These are phyloP conservation scores for Onygenales sp. DNA, from an alignment of 2,329 filamentous ascomycete species.

Conservation along the genomic window DNA sequence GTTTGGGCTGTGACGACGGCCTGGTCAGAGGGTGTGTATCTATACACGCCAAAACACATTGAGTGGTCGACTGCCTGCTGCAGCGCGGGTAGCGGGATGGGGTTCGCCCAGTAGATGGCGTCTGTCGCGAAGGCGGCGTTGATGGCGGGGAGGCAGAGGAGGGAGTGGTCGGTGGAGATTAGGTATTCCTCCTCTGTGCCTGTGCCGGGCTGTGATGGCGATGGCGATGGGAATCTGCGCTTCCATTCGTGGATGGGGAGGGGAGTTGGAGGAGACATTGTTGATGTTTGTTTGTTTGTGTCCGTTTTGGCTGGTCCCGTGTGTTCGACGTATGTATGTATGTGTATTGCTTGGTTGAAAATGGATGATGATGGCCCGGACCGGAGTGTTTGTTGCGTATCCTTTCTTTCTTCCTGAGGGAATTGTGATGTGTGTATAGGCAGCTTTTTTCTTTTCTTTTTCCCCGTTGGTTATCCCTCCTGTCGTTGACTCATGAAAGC, in stretches of 20 bases:
- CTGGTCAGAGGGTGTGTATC: constrained; percentile 4
- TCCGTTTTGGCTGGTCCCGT: background rate
- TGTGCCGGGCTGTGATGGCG: background rate
- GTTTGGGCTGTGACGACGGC: background rate
- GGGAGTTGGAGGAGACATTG: background rate
- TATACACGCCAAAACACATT: constrained; percentile 52
- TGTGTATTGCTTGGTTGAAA: no score
- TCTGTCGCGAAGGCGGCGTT: constrained; percentile 49
- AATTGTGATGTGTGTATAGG: no score
- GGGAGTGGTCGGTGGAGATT: constrained; percentile 51
- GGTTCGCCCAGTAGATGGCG: constrained; percentile 52
- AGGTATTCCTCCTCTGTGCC: constrained; percentile 38
- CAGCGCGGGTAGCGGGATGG: constrained; percentile 41
- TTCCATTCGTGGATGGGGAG: background rate
- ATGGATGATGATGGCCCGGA: no score
- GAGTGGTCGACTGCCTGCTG: constrained; percentile 48
- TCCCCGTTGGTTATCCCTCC: no score
- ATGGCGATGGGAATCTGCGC: background rate
- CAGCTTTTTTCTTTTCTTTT: no score
- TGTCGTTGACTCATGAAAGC: no score
- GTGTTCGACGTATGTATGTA: no score
- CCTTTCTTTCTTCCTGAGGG: no score
- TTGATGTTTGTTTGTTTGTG: background rate
- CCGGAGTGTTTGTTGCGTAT: no score
- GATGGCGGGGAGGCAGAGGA: constrained; percentile 46